These are phyloP conservation scores for Rhodotorula toruloides DNA, from an alignment of 768 basidiomycete species.

Conservation along the genomic window DNA sequence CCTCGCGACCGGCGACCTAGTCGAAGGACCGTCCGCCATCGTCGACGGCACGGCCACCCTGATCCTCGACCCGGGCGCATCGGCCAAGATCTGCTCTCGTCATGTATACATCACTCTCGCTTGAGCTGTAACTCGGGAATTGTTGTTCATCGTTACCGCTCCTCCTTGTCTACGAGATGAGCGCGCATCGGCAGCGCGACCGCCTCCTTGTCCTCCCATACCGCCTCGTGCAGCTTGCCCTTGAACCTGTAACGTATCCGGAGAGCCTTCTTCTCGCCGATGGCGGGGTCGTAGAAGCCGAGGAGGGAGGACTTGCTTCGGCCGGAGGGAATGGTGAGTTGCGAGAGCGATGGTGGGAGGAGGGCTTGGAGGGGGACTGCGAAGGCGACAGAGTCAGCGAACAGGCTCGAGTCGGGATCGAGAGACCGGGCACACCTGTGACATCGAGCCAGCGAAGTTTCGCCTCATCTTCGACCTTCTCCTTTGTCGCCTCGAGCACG, in stretches of 20 bases:
- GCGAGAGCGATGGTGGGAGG: constrained; percentile 60
- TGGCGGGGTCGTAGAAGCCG: constrained; percentile 83
- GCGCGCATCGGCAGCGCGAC: constrained; percentile 59
- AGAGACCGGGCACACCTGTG: constrained; percentile 47
- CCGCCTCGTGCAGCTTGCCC: constrained; percentile 67
- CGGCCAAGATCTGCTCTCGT: constrained; percentile 22
- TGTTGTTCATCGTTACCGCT: background rate
- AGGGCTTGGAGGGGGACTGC: constrained; percentile 68
- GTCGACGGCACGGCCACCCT: constrained; percentile 95
- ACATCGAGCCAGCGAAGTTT: constrained; percentile 66
- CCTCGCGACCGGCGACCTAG: constrained; percentile 63
- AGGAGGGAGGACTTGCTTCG: constrained; percentile 70
- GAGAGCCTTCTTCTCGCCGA: constrained; percentile 64
- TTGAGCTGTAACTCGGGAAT: background rate
- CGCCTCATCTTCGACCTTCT: constrained; percentile 48
- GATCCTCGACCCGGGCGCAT: constrained; percentile 53
- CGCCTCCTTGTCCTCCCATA: constrained; percentile 63
- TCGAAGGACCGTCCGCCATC: constrained; percentile 85
- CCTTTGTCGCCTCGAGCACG: constrained; percentile 45
- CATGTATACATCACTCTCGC: constrained; percentile 19
- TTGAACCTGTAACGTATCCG: constrained; percentile 72
- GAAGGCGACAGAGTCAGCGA: background rate
- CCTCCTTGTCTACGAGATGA: constrained; percentile 27
- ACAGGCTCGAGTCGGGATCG: background rate
- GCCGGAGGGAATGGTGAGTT: constrained; percentile 69